phyloP scores from a whole-genome alignment of 495 filamentous ascomycete genomes.

The Penicillium robsamsonii region DNA sequence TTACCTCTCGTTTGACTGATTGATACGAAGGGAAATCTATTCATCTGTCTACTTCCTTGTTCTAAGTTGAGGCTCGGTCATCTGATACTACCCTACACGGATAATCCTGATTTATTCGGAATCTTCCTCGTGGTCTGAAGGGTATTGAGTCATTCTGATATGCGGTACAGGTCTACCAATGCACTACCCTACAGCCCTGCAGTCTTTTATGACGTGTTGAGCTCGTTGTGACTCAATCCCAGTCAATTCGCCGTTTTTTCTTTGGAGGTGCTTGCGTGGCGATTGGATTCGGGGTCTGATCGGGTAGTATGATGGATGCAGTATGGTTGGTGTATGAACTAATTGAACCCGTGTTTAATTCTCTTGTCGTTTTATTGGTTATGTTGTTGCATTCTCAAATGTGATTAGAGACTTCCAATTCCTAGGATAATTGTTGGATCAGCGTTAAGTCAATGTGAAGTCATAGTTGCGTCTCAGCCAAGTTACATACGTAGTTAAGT shows the following conservation, averaged over 20 bases:
- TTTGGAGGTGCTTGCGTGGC: not conserved
- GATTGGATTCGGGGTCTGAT: not conserved
- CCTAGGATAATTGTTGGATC: not conserved
- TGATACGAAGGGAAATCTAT: not conserved
- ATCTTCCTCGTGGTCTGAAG: not conserved
- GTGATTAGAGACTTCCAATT: not conserved
- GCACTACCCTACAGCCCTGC: not conserved
- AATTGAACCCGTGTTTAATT: not conserved
- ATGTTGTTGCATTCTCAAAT: not conserved
- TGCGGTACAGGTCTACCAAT: not conserved
- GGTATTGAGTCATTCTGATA: conserved; percentile 5
- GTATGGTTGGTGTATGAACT: not conserved
- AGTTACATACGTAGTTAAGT: not conserved
- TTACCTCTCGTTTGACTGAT: not conserved
- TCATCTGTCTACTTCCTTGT: not conserved
- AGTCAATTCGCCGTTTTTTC: not conserved
- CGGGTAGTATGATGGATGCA: not conserved
- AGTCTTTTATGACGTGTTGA: not conserved
- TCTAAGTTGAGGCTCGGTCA: not conserved
- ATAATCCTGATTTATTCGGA: not conserved
- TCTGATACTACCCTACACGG: not conserved
- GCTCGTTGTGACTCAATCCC: not conserved
- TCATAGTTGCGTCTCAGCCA: not conserved
- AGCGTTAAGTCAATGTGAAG: not conserved
- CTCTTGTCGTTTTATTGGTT: not conserved